phyloP scores from a whole-genome alignment of 768 basidiomycete species.

The Tylopilus subfusipes region DNA sequence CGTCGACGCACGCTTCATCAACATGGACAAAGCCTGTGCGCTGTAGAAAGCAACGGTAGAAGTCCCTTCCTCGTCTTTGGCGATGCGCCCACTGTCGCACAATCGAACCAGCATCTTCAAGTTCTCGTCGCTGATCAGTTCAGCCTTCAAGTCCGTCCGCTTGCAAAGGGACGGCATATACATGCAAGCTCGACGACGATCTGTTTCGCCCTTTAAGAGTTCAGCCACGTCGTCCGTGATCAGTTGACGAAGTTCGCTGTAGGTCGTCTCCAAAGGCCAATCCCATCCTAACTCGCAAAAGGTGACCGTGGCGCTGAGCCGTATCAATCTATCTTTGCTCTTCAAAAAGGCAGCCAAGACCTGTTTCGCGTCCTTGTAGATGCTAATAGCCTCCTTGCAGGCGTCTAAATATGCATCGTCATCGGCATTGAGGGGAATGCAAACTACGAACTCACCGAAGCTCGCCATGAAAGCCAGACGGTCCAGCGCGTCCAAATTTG shows the following conservation, averaged over 20 bases:
- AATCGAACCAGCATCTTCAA: constrained; percentile 17
- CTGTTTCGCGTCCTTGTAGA: not conserved
- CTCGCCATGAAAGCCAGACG: constrained; percentile 29
- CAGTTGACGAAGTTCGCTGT: not conserved
- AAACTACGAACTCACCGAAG: constrained; percentile 19
- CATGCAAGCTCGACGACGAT: constrained; percentile 24
- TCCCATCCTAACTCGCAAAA: constrained; percentile 27
- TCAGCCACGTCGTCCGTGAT: constrained; percentile 10
- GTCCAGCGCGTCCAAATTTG: constrained; percentile 23
- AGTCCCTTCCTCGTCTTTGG: constrained; percentile 14
- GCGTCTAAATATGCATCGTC: constrained; percentile 9
- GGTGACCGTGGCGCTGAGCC: constrained; percentile 24
- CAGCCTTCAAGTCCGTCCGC: constrained; percentile 4
- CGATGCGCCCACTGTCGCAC: constrained; percentile 11
- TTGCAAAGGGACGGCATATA: constrained; percentile 31
- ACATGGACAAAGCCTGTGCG: constrained; percentile 25
- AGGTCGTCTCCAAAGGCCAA: constrained; percentile 9
- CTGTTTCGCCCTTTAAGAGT: constrained; percentile 9
- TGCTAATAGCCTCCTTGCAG: constrained; percentile 9
- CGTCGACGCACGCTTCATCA: constrained; percentile 20
- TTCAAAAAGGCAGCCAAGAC: constrained; percentile 15
- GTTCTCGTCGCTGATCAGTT: constrained; percentile 17
- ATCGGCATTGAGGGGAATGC: not conserved
- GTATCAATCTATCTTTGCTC: constrained; percentile 14
- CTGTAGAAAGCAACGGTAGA: constrained; percentile 21